These are phyloP conservation scores for Stromatinia cepivora DNA, from an alignment of 2,329 filamentous ascomycete species.

Conservation along the genomic window DNA sequence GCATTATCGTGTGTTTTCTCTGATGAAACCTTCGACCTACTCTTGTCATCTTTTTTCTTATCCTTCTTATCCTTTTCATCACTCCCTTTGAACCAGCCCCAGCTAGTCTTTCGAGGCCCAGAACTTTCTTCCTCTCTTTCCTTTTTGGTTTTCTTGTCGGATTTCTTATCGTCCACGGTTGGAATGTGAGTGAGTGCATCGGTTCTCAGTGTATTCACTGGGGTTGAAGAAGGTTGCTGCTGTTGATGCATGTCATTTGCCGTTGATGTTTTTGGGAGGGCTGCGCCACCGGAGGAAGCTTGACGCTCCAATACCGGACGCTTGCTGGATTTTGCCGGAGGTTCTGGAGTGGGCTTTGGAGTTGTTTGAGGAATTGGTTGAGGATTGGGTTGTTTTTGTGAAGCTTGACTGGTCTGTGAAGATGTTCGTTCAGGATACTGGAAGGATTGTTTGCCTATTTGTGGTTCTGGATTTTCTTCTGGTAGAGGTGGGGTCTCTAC, in stretches of 20 bases:
- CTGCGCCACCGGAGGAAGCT: conserved; percentile 3
- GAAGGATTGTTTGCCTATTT: conserved; percentile 24
- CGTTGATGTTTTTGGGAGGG: conserved; percentile 27
- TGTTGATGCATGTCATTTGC: conserved; percentile 60
- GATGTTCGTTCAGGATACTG: conserved; percentile 24
- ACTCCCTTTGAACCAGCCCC: conserved; percentile 78
- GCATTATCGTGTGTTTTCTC: conserved; percentile 73
- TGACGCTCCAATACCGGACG: conserved; percentile 44
- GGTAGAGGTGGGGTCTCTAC: conserved; percentile 61
- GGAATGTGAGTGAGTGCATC: conserved; percentile 81
- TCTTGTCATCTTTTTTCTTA: conserved; percentile 59
- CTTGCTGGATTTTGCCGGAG: conserved; percentile 50
- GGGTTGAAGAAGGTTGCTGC: conserved; percentile 65
- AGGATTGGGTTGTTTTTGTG: conserved; percentile 44
- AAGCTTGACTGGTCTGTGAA: conserved; percentile 24
- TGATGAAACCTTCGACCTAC: conserved; percentile 59
- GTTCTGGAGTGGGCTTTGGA: conserved; percentile 45
- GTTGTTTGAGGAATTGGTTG: conserved; percentile 20
- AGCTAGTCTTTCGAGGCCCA: conserved; percentile 70
- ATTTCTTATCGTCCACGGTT: conserved; percentile 73
- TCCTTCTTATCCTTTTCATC: conserved; percentile 75
- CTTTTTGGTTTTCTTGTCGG: conserved; percentile 73
- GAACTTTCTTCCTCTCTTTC: conserved; percentile 59
- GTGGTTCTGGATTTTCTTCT: conserved; percentile 30
- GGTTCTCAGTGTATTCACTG: conserved; percentile 69